Base-by-base conservation (phyloP, 2,329 filamentous ascomycete genomes). In the Aspergillus fijiensis region DNA sequence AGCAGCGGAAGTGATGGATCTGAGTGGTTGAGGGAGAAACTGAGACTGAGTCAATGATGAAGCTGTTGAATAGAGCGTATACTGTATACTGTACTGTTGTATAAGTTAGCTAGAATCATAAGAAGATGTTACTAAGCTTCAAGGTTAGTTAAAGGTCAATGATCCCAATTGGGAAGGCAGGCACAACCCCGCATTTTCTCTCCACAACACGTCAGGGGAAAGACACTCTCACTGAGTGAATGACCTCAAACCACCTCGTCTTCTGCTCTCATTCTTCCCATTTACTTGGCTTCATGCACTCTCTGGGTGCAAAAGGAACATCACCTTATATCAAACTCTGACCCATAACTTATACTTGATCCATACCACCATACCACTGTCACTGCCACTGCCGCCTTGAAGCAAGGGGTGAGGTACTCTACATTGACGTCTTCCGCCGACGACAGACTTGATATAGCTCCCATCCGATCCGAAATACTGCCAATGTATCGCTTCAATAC, bases 191-290 rank as follows among this genome's bases (percentile, higher is more conserved):
- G 58, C 58, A 57, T 55, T 48, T 35, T n/a, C 56, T 45, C 39
- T 10, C 39, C 39, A 16, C 25, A 48, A 27, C 57, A 57, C 42
- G 58, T 61, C 57, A 39, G 60, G 60, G 52, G 60, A 53, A 58
- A 45, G 25, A 53, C 23, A 23, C 23, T 4, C 23, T 23, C 23
- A 5, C 4, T 23, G 51, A 48, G 5, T 27, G 5, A 23, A 23
- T 27, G 48, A 35, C 33, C 33, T 49, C 21, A 57, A 14, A 42
- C 14, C 29, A 23, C 16, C 31, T 19, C 21, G 35, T 48, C 23
- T 57, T 51, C 7, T 9, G 5, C 49, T 3, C n/a, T 35, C 47
- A 19, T 52, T 55, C 19, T 16, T 45, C 5, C n/a, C 39, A n/a
- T 35, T 5, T 12, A 35, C 14, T 7, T 45, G 2, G 1, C 14